Percentiles rank a stretch among this genome's conserved stretches.
Conservation (phyloP, 2,329 filamentous ascomycete species). For the Neonectria hederae region DNA sequence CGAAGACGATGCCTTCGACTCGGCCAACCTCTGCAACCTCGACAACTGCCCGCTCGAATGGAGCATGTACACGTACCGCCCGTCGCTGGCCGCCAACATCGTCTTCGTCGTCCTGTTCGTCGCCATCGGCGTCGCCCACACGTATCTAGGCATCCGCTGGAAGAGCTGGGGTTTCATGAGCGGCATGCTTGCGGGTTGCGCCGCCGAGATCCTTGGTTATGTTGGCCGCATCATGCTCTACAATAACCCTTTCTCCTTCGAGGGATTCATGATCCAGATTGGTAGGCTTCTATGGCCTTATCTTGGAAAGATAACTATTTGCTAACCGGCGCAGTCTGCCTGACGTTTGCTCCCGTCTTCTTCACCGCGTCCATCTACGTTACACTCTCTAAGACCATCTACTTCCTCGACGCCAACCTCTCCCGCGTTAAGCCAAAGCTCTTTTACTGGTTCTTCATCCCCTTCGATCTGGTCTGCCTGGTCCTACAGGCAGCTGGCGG, state of each 20-base stretch:
- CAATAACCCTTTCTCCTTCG: slow-evolving; percentile 65
- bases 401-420: slow-evolving; percentile 50
- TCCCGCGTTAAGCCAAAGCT: slow-evolving; percentile 55
- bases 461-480: slow-evolving; percentile 65
- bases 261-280: slow-evolving; percentile 72
- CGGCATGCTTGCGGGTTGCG: slow-evolving; percentile 64
- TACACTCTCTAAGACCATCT: slow-evolving; percentile 59
- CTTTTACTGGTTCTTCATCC: slow-evolving; percentile 61
- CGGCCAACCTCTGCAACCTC: slow-evolving; percentile 57
- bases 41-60: slow-evolving; percentile 56
- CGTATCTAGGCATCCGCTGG: slow-evolving; percentile 56
- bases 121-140: slow-evolving; percentile 51
- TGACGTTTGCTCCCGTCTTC: slow-evolving; percentile 60
- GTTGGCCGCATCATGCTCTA: slow-evolving; percentile 66
- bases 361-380: slow-evolving; percentile 73
- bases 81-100: slow-evolving; percentile 63
- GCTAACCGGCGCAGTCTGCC: slow-evolving; percentile 54
- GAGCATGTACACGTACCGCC: slow-evolving; percentile 63
- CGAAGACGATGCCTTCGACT: slow-evolving; percentile 51
- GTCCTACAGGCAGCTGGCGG: slow-evolving; percentile 66
- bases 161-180: slow-evolving; percentile 58
- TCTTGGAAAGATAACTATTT: no score
- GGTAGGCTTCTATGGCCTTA: slow-evolving; percentile 52
- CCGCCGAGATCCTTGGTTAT: slow-evolving; percentile 70
- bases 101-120: slow-evolving; percentile 61